Evolutionary conservation across 2,329 filamentous ascomycete species (phyloP), one percentile per base, ranked within the genome.

Genomic region (Ophiostoma novo-ulmi): DNA sequence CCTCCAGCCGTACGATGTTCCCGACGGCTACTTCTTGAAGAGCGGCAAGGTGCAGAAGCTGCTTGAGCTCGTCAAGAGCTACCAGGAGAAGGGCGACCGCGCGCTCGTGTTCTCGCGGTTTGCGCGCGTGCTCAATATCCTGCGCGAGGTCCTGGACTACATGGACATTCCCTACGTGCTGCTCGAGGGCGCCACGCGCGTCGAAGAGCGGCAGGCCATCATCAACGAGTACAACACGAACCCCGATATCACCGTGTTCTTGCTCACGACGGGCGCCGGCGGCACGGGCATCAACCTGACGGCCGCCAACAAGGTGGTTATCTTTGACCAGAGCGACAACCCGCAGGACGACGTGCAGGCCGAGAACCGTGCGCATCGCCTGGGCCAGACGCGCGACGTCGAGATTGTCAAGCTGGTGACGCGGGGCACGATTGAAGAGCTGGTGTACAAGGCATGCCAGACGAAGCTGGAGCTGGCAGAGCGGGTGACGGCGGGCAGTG

Each of bases 341-440:
- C 95, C 95, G 0, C 95, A 99, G 78, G 94, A 98, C 75, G 95
- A 99, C 77, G 89, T 97, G n/a, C 95, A 99, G 79, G 95, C 95
- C 0, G 95, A 98, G 82, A 98, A 99, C 79, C 89, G 95, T 22
- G 95, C 95, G 0, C 95, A 99, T 80, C 90, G 95, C 17, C 92
- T 99, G 10, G 95, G 95, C 0, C 95, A 99, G 82, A 94, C 87
- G 39, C 85, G 92, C 20, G 91, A 94, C 48, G 95, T 99, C 1
- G 94, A 99, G 78, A 91, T 99, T 58, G 88, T 97, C 58, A 85
- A 93, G 39, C 85, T 99, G 0, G 90, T 99, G 70, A 91, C 91
- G 0, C 86, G 85, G 71, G 87, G 85, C 71, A 97, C 94, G 0
- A 92, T 99, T 38, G 95, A 99, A 79, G 94, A 97, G 80, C 89